Conservation (phyloP, 495 filamentous ascomycete species). For the Trypethelium eluteriae region DNA sequence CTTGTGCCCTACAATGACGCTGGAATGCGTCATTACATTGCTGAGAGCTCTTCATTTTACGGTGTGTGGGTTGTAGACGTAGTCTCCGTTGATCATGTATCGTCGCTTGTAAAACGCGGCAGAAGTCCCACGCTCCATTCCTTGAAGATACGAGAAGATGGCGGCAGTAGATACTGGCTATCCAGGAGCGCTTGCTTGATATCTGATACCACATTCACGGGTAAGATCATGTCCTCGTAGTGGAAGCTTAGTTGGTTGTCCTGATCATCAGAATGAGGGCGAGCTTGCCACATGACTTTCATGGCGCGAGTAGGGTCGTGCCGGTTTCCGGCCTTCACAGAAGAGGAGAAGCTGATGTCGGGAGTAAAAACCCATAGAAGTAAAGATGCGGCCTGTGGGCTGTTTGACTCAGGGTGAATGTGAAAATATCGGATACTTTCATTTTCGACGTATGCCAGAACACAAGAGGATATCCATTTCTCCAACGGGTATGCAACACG, state of each 20-base stretch:
- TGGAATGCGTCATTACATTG: no score
- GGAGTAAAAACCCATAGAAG: conserved; percentile 36
- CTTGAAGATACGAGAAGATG: conserved; percentile 23
- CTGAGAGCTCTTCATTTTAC: no score
- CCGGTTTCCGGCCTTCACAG: conserved; percentile 8
- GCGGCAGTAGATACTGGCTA: conserved; percentile 26
- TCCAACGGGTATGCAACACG: conserved; percentile 21
- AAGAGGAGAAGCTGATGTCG: conserved; percentile 32
- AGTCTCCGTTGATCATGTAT: conserved; percentile 3
- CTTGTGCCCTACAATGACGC: no score
- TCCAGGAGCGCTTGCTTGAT: conserved; percentile 21
- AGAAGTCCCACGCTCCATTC: conserved; percentile 28
- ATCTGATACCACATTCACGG: conserved; percentile 12
- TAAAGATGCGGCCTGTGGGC: not conserved
- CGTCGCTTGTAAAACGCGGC: conserved; percentile 24
- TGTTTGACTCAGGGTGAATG: conserved; percentile 17
- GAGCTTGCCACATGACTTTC: conserved; percentile 31
- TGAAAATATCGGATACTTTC: conserved; percentile 31
- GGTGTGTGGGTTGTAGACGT: no score
- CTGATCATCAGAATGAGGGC: not conserved
- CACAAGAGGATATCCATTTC: conserved; percentile 34
- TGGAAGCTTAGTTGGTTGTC: conserved; percentile 12
- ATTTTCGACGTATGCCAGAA: conserved; percentile 30
- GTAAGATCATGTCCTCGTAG: conserved; percentile 25
- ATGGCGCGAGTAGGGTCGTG: conserved; percentile 29